A percentile compares a stretch with the other conserved stretches of the same genome.
Evolutionary conservation across 1,284 basidiomycete species (phyloP).

Genomic region (Malassezia psittaci): DNA sequence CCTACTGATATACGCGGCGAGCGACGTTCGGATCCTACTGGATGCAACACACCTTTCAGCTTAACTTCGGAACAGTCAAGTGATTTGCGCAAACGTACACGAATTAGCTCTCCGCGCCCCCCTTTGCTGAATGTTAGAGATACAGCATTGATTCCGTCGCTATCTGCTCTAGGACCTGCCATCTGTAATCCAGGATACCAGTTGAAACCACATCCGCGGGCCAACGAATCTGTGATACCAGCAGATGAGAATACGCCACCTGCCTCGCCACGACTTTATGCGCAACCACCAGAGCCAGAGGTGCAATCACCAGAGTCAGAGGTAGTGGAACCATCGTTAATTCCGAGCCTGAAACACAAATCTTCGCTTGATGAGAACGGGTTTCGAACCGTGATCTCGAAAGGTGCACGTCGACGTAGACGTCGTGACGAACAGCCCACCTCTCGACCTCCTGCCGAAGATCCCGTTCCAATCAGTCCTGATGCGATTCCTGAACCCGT

Average conservation of each 20-base stretch:
- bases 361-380: slow-evolving; percentile 20
- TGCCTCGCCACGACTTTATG: neutral
- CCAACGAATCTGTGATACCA: neutral
- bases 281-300: neutral
- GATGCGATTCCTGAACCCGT: slow-evolving; percentile 23
- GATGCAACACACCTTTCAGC: neutral
- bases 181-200: slow-evolving; percentile 15
- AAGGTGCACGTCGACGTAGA: slow-evolving; percentile 17
- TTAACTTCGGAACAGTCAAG: neutral
- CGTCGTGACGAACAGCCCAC: slow-evolving; percentile 9
- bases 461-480: slow-evolving; percentile 25
- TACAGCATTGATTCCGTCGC: slow-evolving; percentile 11
- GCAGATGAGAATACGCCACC: slow-evolving; percentile 3
- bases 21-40: neutral
- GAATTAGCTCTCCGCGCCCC: slow-evolving; percentile 4
- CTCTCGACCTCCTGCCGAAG: slow-evolving; percentile 30
- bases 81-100: neutral
- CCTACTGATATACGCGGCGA: neutral
- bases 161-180: slow-evolving; percentile 7
- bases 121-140: slow-evolving; percentile 7
- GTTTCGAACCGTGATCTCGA: slow-evolving; percentile 20
- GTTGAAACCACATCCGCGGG: neutral
- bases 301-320: neutral
- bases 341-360: neutral
- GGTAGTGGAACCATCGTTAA: neutral